phyloP scores from a whole-genome alignment of 176 grass and related monocot genomes.

The Saccharum spontaneum region DNA sequence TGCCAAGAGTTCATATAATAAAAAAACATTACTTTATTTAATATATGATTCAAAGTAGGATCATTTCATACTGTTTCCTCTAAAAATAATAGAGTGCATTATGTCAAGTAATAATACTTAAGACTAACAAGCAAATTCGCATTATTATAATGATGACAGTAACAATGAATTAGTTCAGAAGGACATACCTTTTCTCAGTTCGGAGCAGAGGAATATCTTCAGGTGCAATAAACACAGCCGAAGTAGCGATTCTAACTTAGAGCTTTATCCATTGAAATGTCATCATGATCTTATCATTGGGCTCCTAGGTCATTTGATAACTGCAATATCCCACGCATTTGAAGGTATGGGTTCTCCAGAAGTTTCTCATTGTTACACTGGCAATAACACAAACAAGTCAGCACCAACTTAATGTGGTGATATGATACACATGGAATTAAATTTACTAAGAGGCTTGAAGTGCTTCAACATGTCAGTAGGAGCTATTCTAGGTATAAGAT shows the following conservation, averaged over 20 bases:
- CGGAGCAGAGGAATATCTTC: constrained; percentile 29
- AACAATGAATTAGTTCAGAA: neutral
- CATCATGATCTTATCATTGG: constrained; percentile 40
- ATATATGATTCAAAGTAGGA: neutral
- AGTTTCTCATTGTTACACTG: constrained; percentile 99
- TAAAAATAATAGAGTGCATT: neutral
- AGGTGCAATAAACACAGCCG: constrained; percentile 36
- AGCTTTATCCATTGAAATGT: constrained; percentile 37
- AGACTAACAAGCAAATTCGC: neutral
- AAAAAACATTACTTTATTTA: neutral
- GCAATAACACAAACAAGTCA: constrained; percentile 25
- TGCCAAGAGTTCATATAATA: neutral
- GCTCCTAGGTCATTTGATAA: constrained; percentile 86
- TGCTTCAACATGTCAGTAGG: constrained; percentile 18
- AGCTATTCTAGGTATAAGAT: constrained; percentile 27
- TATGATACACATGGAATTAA: constrained; percentile 1
- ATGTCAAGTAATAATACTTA: neutral
- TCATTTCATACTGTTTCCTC: neutral
- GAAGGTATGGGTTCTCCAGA: constrained; percentile 98
- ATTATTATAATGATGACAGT: neutral
- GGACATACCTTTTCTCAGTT: constrained; percentile 28
- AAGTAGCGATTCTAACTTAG: constrained; percentile 29
- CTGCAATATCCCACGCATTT: constrained; percentile 95
- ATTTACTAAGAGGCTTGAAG: neutral
- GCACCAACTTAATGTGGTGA: constrained; percentile 11